phyloP scores from a whole-genome alignment of 2,329 filamentous ascomycete genomes.

The Calonectria pseudoturangicola region DNA sequence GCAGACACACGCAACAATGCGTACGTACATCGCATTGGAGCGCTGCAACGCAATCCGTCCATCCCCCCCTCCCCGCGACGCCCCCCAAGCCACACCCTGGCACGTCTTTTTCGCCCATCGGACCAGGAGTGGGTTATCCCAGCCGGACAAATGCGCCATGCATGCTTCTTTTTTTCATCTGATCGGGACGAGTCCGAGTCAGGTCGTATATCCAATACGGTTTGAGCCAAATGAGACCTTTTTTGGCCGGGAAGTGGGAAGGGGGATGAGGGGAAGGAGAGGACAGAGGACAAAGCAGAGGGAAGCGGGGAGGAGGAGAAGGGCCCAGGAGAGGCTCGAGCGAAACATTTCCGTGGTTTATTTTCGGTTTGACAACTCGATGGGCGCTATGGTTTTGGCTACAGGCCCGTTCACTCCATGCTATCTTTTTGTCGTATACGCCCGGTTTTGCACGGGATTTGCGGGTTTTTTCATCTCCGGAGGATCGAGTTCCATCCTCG shows the following conservation, averaged over 20 bases:
- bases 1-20: slow-evolving; percentile 24
- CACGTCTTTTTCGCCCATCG: background rate
- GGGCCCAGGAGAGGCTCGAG: background rate
- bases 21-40: slow-evolving; percentile 16
- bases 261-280: background rate
- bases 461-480: slow-evolving; percentile 2
- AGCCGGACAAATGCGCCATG: slow-evolving; percentile 17
- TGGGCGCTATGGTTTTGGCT: slow-evolving; percentile 4
- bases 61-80: background rate
- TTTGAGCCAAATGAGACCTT: background rate
- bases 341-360: background rate
- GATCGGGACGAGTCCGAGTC: slow-evolving; percentile 7
- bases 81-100: slow-evolving; percentile 31
- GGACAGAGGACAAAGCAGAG: background rate
- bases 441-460: slow-evolving; percentile 10
- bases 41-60: slow-evolving; percentile 22
- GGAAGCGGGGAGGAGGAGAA: background rate
- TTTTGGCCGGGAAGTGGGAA: background rate
- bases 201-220: background rate
- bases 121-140: background rate
- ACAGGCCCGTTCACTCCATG: background rate
- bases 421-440: background rate
- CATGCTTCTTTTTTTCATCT: slow-evolving; percentile 2
- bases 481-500: too few species aligned
- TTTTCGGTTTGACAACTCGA: slow-evolving; percentile 16